A percentile compares a stretch with the other conserved stretches of the same genome.
phyloP scores from a whole-genome alignment of 2,329 filamentous ascomycete genomes.

The Penicillium sp. region DNA sequence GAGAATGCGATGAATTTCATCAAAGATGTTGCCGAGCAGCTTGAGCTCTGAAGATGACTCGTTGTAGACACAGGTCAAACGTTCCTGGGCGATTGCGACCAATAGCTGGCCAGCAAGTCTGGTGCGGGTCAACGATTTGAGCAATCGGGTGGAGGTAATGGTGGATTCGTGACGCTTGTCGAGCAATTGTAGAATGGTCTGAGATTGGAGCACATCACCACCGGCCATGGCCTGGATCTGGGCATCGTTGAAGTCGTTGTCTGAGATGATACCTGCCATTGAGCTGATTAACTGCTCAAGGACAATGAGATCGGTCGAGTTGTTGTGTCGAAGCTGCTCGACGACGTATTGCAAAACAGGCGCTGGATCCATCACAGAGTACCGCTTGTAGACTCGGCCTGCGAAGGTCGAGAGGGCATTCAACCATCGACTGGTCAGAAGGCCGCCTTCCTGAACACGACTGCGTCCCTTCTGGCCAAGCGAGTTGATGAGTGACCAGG shows the following conservation, averaged over 20 bases:
- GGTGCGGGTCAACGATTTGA: constrained; percentile 75
- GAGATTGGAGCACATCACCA: constrained; percentile 74
- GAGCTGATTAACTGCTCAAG: constrained; percentile 85
- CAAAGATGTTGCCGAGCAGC: constrained; percentile 80
- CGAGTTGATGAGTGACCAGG: constrained; percentile 84
- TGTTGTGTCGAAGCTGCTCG: constrained; percentile 76
- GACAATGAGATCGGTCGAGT: constrained; percentile 88
- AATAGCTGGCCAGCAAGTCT: constrained; percentile 79
- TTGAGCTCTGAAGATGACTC: constrained; percentile 83
- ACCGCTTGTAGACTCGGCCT: constrained; percentile 84
- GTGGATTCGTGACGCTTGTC: constrained; percentile 79
- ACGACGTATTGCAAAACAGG: constrained; percentile 90
- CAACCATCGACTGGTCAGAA: constrained; percentile 88
- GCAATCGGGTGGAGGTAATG: constrained; percentile 74
- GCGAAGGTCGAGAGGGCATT: constrained; percentile 88
- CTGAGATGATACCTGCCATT: constrained; percentile 91
- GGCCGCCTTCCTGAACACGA: constrained; percentile 63
- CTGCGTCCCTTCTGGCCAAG: constrained; percentile 60
- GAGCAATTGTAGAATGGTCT: constrained; percentile 76
- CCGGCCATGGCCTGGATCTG: constrained; percentile 88
- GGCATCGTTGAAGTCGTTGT: constrained; percentile 82
- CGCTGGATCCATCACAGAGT: constrained; percentile 77
- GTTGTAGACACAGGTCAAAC: constrained; percentile 80
- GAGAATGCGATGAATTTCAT: constrained; percentile 84
- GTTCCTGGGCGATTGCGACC: constrained; percentile 87